Evolutionary conservation across 192 early-diverging fungal species (phyloP), one percentile per base, ranked within the genome.

Genomic region (Linnemannia elongata): DNA sequence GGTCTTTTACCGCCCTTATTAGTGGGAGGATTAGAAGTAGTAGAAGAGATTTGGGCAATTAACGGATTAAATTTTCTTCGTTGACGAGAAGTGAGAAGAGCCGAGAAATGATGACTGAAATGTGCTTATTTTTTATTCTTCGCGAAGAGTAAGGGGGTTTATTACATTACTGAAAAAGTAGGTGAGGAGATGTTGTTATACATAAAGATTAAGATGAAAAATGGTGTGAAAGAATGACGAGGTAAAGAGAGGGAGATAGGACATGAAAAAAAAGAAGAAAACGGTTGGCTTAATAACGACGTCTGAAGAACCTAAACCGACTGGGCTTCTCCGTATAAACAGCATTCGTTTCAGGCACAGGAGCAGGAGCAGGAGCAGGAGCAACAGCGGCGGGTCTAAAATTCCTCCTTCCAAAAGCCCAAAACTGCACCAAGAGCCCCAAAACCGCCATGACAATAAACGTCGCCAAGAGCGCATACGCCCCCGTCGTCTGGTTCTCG

Each of bases 1-100:
- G 72, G 71, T 86, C 24, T 85, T 85, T 54, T 55, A 85, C 69
- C 54, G 70, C 33, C 83, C 78, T 18, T 80, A 77, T 27, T 76
- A 44, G 36, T 6, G 5, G 63, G 5, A 22, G n/a, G 2, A 42
- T 38, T 49, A 20, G 3, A 17, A 20, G 8, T 66, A 41, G 30
- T 47, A 27, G 38, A 39, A 73, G 41, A n/a, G 44, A 5, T 17
- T 39, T 42, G 41, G 1, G 3, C 52, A 7, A 13, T 7, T 41
- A 52, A 1, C 30, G 30, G 12, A 49, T 47, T 38, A 73, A 73
- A 42, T 0, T 60, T 60, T n/a, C n/a, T 12, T 27, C n/a, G 17
- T 60, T 60, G 7, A 27, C n/a, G n/a, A 60, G 9, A 27, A 9
- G 55, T 4, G 49, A 27, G 55, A 27, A 27, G 55, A 60, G 55